These are phyloP conservation scores for Gossypium sturtianum DNA, from an alignment of 345 rosid genomes.

Conservation along the genomic window DNA sequence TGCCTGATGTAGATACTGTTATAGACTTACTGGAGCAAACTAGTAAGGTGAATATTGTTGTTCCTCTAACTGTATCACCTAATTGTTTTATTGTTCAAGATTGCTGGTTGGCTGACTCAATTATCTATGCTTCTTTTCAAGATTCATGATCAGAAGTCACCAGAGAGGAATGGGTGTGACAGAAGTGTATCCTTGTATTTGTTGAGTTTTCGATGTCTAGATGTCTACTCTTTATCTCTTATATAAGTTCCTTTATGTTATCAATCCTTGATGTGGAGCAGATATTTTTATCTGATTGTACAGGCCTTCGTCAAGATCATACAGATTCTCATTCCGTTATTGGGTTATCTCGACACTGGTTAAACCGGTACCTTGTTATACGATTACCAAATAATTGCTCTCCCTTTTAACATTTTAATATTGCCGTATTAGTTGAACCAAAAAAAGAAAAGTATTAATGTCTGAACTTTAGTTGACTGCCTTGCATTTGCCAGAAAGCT, in stretches of 20 bases:
- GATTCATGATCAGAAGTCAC: slow-evolving; percentile 74
- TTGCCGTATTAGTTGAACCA: no score
- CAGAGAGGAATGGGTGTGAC: slow-evolving; percentile 42
- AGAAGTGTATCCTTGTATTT: slow-evolving; percentile 58
- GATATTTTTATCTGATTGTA: slow-evolving; percentile 42
- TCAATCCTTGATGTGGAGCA: slow-evolving; percentile 52
- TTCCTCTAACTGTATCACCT: neutral
- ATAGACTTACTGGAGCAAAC: slow-evolving; percentile 91
- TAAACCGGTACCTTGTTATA: slow-evolving; percentile 46
- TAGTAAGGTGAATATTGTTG: slow-evolving; percentile 51
- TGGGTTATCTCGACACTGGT: slow-evolving; percentile 69
- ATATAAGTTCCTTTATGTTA: slow-evolving; percentile 18
- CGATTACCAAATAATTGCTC: neutral
- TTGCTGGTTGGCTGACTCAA: slow-evolving; percentile 21
- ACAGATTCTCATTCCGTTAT: slow-evolving; percentile 43
- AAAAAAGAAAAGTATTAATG: no score
- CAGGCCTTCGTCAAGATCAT: slow-evolving; percentile 39
- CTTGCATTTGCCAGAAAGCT: neutral
- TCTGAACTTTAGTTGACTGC: neutral
- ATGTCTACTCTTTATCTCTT: neutral
- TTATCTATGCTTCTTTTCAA: slow-evolving; percentile 24
- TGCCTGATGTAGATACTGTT: slow-evolving; percentile 86
- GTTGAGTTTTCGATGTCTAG: slow-evolving; percentile 1
- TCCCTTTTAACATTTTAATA: neutral
- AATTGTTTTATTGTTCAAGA: slow-evolving; percentile 14